Evolutionary conservation across 1,284 basidiomycete genomes (phyloP).

Genomic region (Moesziomyces globuligerus): DNA sequence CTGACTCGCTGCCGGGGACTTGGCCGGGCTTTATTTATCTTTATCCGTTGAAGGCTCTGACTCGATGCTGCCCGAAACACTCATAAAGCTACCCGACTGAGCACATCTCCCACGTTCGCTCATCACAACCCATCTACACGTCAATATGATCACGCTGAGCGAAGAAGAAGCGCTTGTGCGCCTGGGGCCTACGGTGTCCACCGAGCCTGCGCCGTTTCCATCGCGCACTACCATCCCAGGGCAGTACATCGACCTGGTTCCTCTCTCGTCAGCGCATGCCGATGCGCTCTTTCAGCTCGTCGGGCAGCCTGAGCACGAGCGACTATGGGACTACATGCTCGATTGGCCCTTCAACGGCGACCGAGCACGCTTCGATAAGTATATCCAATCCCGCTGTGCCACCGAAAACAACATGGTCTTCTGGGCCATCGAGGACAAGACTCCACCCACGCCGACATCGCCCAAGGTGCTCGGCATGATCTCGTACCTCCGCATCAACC

Average conservation of each 20-base stretch:
- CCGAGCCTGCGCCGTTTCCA: constrained; percentile 16
- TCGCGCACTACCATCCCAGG: constrained; percentile 19
- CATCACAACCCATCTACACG: not conserved
- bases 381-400: constrained; percentile 5
- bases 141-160: constrained; percentile 18
- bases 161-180: constrained; percentile 32
- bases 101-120: not conserved
- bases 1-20: not conserved
- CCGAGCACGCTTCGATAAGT: constrained; percentile 2
- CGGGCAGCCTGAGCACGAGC: constrained; percentile 27
- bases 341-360: constrained; percentile 29
- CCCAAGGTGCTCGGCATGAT: constrained; percentile 24
- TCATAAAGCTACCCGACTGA: too few species aligned
- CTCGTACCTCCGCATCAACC: constrained; percentile 30
- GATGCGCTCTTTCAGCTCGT: constrained; percentile 27
- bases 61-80: constrained; percentile 1
- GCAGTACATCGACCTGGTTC: constrained; percentile 36
- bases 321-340: constrained; percentile 41
- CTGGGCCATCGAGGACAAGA: constrained; percentile 36
- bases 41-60: constrained; percentile 1
- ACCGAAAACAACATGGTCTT: constrained; percentile 36
- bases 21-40: not conserved
- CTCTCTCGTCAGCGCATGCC: constrained; percentile 8
- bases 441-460: not conserved
- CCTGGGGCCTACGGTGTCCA: constrained; percentile 21